A percentile compares a stretch with the other conserved stretches of the same genome.
phyloP scores from a whole-genome alignment of 768 basidiomycete species.

The Lyophyllum atratum region DNA sequence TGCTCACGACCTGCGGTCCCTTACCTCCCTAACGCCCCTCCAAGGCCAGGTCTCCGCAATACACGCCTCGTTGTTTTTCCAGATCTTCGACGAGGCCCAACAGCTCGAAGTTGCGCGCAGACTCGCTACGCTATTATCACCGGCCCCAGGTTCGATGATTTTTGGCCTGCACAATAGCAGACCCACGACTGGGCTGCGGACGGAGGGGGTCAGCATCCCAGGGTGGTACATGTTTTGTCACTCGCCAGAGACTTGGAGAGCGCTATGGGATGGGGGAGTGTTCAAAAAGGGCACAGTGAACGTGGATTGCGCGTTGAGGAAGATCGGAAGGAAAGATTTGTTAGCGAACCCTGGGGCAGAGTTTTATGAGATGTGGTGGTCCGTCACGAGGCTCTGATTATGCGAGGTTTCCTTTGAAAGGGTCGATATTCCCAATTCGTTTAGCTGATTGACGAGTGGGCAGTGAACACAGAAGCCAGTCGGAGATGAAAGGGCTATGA shows the following conservation, averaged over 20 bases:
- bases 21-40: conserved; percentile 47
- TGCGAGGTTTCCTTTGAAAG: background rate
- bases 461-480: too few relatives aligned
- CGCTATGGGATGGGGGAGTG: conserved; percentile 31
- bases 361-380: conserved; percentile 12
- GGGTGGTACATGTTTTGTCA: conserved; percentile 32
- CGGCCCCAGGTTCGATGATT: conserved; percentile 44
- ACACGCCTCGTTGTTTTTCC: conserved; percentile 53
- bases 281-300: conserved; percentile 26
- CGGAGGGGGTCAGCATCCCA: conserved; percentile 5
- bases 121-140: conserved; percentile 43
- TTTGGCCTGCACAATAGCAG: conserved; percentile 42
- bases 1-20: conserved; percentile 24
- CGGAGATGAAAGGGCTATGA: too few relatives aligned
- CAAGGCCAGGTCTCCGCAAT: conserved; percentile 49
- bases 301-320: conserved; percentile 5
- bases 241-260: conserved; percentile 30
- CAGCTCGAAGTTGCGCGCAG: conserved; percentile 43
- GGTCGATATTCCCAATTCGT: background rate
- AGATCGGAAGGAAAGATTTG: conserved; percentile 2
- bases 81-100: conserved; percentile 43
- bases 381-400: conserved; percentile 12
- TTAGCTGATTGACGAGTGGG: too few relatives aligned
- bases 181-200: conserved; percentile 30
- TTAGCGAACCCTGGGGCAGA: background rate